Conservation (phyloP, 768 basidiomycete genomes). For the Lactarius sp. region DNA sequence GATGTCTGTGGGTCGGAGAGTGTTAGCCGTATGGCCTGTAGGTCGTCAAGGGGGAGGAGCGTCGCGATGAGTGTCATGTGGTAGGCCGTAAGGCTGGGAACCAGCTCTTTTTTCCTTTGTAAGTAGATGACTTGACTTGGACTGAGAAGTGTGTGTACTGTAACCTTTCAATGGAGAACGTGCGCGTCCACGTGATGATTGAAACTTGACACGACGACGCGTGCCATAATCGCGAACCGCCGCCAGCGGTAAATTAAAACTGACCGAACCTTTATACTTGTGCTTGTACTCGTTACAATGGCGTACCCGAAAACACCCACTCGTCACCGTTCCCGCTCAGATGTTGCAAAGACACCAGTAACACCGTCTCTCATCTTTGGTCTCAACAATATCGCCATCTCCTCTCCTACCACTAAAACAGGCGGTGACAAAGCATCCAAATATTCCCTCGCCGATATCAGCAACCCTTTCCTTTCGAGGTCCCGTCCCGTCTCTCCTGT, state of each 20-base stretch:
- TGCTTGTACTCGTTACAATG: conserved; percentile 21
- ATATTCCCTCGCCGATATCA: conserved; percentile 40
- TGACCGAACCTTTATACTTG: no score
- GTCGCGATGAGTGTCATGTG: conserved; percentile 21
- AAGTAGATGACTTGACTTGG: no score
- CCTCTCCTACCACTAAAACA: conserved; percentile 33
- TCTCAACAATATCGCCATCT: conserved; percentile 35
- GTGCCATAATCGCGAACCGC: no score
- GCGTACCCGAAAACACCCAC: conserved; percentile 43
- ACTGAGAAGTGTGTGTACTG: not conserved
- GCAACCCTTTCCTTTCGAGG: conserved; percentile 59
- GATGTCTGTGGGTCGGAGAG: conserved; percentile 22
- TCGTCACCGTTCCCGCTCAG: conserved; percentile 45
- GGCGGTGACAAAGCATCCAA: conserved; percentile 27
- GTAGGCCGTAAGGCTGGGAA: conserved; percentile 1
- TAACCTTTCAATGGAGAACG: not conserved
- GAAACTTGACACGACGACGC: not conserved
- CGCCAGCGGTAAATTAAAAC: no score
- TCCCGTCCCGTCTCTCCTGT: conserved; percentile 60
- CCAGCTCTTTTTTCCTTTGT: not conserved
- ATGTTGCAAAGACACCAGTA: conserved; percentile 43
- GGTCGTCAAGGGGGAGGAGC: conserved; percentile 20
- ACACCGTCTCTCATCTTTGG: conserved; percentile 42
- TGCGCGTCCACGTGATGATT: conserved; percentile 21
- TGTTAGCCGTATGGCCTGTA: not conserved